Base-by-base conservation (phyloP, 192 early-diverging fungal genomes). In the Coemansia pectinata region DNA sequence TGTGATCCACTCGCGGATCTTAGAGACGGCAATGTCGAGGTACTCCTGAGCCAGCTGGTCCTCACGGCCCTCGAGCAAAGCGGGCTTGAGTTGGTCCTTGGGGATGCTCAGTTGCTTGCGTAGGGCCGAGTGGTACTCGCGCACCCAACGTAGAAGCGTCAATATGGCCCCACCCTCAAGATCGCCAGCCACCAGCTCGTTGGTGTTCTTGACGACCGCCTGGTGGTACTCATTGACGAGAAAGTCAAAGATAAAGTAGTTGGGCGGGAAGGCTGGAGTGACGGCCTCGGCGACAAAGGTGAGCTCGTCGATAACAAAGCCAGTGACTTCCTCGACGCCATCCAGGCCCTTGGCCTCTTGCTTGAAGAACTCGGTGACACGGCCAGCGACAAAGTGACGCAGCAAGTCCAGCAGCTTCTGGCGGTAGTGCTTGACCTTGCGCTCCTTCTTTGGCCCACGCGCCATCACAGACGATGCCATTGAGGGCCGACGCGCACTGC, bases 151-250 rank as follows among this genome's bases (percentile, higher is more conserved):
- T 63, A 97, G 81, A 39, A 99, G 77, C 67, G 85, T 74, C 66
- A 99, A 78, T 59, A 99, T 98, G 10, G 87, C 85, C 14, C 90
- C 93, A n/a, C 93, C 91, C 59, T 99, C 96, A 36, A 97, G 86
- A 36, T 76, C 70, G 63, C 88, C 89, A 0, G 85, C 72, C 2
- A 90, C 89, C 68, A 98, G 89, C 63, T 86, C 84, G 75, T 94
- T 89, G 17, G 93, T 84, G 66, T 90, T 85, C 27, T 91, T 89
- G 62, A 96, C 96, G 2, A 98, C 91, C 33, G 92, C 88, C 53
- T 90, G 90, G 79, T 99, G 98, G 76, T 97, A 99, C 85, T 96
- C 96, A 33, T 96, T 83, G 2, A 98, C 93, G 79, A 92, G 97
- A 67, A 94, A 91, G 42, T 93, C 92, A 78, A 98, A 98, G n/a